Evolutionary conservation across 768 basidiomycete species (phyloP), one percentile per base, ranked within the genome.

Genomic region (Fistulinella prunicolor): DNA sequence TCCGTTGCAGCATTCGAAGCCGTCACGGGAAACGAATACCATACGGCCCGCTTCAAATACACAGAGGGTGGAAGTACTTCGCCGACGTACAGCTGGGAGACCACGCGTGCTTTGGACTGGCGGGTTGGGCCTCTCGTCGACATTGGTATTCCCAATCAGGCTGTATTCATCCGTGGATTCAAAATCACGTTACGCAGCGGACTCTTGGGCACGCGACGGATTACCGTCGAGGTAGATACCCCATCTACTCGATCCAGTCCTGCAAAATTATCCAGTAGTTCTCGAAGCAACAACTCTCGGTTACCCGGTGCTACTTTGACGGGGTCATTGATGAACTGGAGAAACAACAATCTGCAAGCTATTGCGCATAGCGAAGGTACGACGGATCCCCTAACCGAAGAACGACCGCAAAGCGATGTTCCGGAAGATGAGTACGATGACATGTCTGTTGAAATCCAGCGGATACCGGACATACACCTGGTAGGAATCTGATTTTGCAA

Each of bases 1-100:
- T 66, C 64, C 17, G 45, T 65, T 16, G 67, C 65, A 2, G 49
- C 60, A 6, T 61, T 53, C 16, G 46, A 42, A 20, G n/a, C n/a
- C n/a, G n/a, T n/a, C n/a, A n/a, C n/a, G n/a, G n/a, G n/a, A n/a
- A n/a, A n/a, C n/a, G n/a, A n/a, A n/a, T n/a, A n/a, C n/a, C n/a
- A n/a, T n/a, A n/a, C n/a, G n/a, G n/a, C n/a, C n/a, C n/a, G n/a
- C n/a, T n/a, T n/a, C n/a, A n/a, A n/a, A n/a, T n/a, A n/a, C n/a
- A n/a, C n/a, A n/a, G n/a, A n/a, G n/a, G n/a, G n/a, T n/a, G n/a
- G n/a, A n/a, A n/a, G n/a, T n/a, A n/a, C n/a, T n/a, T n/a, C n/a
- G n/a, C n/a, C n/a, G n/a, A n/a, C n/a, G n/a, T n/a, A n/a, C n/a
- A n/a, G n/a, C n/a, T n/a, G n/a, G n/a, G n/a, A n/a, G n/a, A n/a